A percentile compares a stretch with the other conserved stretches of the same genome.
These are phyloP conservation scores for Lactarius psammicola DNA, from an alignment of 768 basidiomycete genomes.

Conservation along the genomic window DNA sequence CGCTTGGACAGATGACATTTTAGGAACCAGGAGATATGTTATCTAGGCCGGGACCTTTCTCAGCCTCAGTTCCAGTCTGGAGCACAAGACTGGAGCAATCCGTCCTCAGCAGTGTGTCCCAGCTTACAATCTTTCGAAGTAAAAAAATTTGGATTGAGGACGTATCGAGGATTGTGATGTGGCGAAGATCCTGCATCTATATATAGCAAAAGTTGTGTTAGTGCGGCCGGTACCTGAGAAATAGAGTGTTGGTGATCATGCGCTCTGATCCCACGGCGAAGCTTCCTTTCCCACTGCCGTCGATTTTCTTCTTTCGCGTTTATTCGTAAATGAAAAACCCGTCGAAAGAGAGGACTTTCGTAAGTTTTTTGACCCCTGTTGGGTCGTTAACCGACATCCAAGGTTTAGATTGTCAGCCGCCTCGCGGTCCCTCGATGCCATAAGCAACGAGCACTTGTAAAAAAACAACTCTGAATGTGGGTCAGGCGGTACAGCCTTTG, in stretches of 20 bases:
- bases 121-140: too few species aligned
- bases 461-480: not conserved
- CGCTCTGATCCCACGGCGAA: not conserved
- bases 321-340: not conserved
- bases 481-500: not conserved
- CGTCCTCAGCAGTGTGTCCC: not conserved
- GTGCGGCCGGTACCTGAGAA: not conserved
- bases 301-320: not conserved
- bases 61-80: not conserved
- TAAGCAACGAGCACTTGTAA: not conserved
- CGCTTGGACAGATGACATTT: not conserved
- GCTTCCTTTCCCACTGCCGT: constrained; percentile 3
- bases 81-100: not conserved
- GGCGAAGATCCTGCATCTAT: not conserved
- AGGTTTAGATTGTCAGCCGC: not conserved
- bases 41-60: not conserved
- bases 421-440: not conserved
- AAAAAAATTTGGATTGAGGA: too few species aligned
- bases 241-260: not conserved
- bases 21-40: constrained; percentile 1
- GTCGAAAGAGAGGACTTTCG: not conserved
- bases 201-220: not conserved
- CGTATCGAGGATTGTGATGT: not conserved
- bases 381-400: not conserved
- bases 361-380: not conserved